Evolutionary conservation across 805 yeast genomes (phyloP).

Genomic region (Sugiyamaella boreocaroliniensis): DNA sequence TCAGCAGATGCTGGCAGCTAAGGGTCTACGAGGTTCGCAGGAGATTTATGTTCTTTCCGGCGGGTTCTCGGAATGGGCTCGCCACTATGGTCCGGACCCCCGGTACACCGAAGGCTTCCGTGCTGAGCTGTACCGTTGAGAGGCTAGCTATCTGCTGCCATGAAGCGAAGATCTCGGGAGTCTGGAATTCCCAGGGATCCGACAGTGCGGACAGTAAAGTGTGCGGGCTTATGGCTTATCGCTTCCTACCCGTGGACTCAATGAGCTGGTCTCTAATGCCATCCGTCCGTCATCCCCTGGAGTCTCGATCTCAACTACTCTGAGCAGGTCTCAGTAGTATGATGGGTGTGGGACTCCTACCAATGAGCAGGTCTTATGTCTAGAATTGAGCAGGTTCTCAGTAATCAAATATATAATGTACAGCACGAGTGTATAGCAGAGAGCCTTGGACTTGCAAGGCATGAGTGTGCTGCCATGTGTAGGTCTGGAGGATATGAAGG

Average conservation of each 20-base stretch:
- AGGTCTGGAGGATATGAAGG: too few relatives aligned
- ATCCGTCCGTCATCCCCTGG: too few relatives aligned
- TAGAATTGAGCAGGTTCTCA: not conserved
- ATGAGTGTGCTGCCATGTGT: too few relatives aligned
- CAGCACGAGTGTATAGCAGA: not conserved
- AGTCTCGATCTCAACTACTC: not conserved
- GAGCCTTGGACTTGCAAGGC: too few relatives aligned
- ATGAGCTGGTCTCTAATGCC: too few relatives aligned
- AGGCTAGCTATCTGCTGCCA: not conserved
- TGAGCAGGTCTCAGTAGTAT: not conserved
- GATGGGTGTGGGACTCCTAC: not conserved
- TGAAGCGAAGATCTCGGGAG: not conserved
- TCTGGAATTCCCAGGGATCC: too few relatives aligned
- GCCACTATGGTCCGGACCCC: conserved; percentile 48
- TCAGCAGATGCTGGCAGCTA: conserved; percentile 36
- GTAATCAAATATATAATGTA: not conserved
- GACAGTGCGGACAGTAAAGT: too few relatives aligned
- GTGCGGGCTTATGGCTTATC: too few relatives aligned
- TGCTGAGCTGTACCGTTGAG: conserved; percentile 14
- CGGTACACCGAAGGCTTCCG: conserved; percentile 18
- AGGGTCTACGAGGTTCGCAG: conserved; percentile 26
- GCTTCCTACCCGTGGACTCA: too few relatives aligned
- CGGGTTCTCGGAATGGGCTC: conserved; percentile 84
- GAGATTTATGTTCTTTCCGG: conserved; percentile 70
- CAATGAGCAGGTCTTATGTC: not conserved